Base-by-base conservation (phyloP, 805 yeast genomes). In the Saturnispora zaruensis region DNA sequence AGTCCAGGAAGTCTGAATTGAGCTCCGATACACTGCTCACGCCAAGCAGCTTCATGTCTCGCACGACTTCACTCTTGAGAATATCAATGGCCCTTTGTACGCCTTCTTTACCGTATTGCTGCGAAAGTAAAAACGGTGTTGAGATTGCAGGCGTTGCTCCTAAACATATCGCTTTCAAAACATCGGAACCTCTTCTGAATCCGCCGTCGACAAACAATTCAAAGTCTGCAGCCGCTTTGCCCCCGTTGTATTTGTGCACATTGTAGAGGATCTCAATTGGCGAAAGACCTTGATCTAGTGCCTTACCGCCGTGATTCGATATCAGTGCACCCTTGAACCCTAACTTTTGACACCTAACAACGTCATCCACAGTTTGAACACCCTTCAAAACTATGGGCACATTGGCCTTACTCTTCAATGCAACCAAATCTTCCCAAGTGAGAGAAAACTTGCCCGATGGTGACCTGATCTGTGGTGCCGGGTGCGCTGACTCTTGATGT, bases 21-120 rank as follows among this genome's bases (percentile, higher is more conserved):
- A 78, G 65, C 9, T 77, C 75, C n/a, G 63, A 68, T 14, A 82
- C 58, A 5, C 63, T 60, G 18, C 67, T 72, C 1, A 74, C 85
- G 2, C 88, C 89, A 41, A 82, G 65, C 20, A 82, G 66, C 51
- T 81, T 70, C 84, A 82, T 76, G 52, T 77, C 76, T 67, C 78
- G 74, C 43, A 71, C 65, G 65, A 82, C 71, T 57, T 82, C 87
- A 26, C 70, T 75, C 54, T 76, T 72, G 59, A 82, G 66, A 4
- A 81, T 68, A 53, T 76, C 78, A 36, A 54, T 45, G 21, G 53
- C 52, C 16, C 45, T 50, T 41, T 62, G 63, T 11, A 83, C 88
- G n/a, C 95, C 95, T 5, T 68, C 78, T 55, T 78, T 86, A 3
- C 95, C 93, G 57, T 85, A 86, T 18, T 85, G 74, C 80, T 84